Evolutionary conservation across 768 basidiomycete genomes (phyloP).

Genomic region (Lactifluus piperatus): DNA sequence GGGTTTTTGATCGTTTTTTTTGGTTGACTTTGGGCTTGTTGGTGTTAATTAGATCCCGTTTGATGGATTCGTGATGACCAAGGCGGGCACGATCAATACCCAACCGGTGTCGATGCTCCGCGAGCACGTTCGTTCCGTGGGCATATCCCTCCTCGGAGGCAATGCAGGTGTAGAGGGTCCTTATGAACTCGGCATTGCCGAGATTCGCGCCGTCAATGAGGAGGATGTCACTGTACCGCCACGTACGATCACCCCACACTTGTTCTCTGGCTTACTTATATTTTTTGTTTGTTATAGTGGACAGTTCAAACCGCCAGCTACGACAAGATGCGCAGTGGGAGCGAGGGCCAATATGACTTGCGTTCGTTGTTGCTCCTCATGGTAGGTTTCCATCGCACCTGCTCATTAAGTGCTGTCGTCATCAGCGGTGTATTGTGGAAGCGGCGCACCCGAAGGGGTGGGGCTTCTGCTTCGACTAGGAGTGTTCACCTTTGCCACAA

Average conservation of each 20-base stretch:
- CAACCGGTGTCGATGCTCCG: conserved; percentile 69
- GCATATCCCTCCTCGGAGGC: conserved; percentile 82
- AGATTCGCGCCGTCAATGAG: conserved; percentile 73
- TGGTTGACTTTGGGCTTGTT: too few species aligned
- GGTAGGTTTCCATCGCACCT: not conserved
- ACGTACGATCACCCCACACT: conserved; percentile 21
- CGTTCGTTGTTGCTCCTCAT: not conserved
- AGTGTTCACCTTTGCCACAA: too few species aligned
- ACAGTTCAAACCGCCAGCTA: not conserved
- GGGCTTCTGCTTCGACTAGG: too few species aligned
- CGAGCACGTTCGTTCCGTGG: conserved; percentile 69
- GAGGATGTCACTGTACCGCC: conserved; percentile 40
- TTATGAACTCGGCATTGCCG: conserved; percentile 79
- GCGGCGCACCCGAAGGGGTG: too few species aligned
- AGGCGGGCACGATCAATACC: conserved; percentile 59
- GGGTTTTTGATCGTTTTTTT: conserved; percentile 14
- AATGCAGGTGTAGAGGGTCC: conserved; percentile 64
- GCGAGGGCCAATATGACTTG: conserved; percentile 12
- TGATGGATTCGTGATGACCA: conserved; percentile 62
- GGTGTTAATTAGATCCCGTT: conserved; percentile 61
- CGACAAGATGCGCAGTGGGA: not conserved
- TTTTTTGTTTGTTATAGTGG: not conserved
- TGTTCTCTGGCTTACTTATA: not conserved
- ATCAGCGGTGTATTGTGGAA: not conserved
- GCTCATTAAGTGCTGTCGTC: not conserved